Conservation (phyloP, 371 early-diverging fungal species). For the Mucor sp. region DNA sequence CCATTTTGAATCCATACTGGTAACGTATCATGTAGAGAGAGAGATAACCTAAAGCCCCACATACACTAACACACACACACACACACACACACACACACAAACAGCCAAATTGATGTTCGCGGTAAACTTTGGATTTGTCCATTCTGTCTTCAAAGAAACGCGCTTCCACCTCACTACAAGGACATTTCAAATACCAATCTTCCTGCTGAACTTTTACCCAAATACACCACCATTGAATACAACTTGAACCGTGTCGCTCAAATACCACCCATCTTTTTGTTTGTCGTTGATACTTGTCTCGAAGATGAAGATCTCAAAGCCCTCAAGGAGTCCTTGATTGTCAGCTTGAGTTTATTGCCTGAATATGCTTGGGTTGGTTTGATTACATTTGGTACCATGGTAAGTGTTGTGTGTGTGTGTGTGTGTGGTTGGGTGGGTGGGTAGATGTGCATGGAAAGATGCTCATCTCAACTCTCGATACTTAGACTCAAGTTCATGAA, state of each 20-base stretch:
- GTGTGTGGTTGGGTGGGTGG: no score
- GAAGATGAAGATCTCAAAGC: conserved; percentile 96
- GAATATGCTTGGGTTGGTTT: conserved; percentile 95
- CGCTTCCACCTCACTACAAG: conserved; percentile 98
- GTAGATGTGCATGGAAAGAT: neutral
- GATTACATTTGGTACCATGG: conserved; percentile 99
- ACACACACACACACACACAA: neutral
- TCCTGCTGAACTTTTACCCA: conserved; percentile 95
- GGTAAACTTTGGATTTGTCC: conserved; percentile 99
- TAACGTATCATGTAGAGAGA: conserved; percentile 35
- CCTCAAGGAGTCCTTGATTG: conserved; percentile 92
- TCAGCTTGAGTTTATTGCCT: conserved; percentile 90
- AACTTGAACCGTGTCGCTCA: conserved; percentile 79
- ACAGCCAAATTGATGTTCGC: conserved; percentile 91
- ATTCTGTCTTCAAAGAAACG: conserved; percentile 97
- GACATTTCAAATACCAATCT: conserved; percentile 95
- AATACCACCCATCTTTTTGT: conserved; percentile 95
- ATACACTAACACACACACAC: no score
- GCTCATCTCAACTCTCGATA: neutral
- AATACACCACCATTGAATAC: conserved; percentile 99
- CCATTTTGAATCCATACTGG: conserved; percentile 98
- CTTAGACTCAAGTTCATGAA: conserved; percentile 90
- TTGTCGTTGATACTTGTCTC: conserved; percentile 98
- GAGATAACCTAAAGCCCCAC: no score
- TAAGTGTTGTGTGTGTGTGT: conserved; percentile 35